A percentile compares a stretch with the other conserved stretches of the same genome.
Conservation (phyloP, 139 green algal genomes). For the Chlorella vulgaris region DNA sequence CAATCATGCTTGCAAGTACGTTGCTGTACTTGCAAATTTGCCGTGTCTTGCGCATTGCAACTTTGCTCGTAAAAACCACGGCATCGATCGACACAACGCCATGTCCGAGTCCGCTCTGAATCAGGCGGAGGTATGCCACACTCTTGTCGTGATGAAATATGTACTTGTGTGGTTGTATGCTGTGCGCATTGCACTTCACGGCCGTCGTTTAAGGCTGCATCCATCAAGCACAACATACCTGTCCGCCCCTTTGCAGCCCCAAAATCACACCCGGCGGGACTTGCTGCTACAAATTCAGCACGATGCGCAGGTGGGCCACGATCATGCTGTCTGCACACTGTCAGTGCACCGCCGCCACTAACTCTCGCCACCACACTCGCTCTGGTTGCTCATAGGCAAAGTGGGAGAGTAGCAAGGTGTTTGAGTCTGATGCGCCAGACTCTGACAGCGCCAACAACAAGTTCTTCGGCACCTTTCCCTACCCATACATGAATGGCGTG, state of each 20-base stretch:
- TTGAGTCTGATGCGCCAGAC: slow-evolving; percentile 84
- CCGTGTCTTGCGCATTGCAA: too few relatives aligned
- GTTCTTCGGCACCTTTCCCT: slow-evolving; percentile 99
- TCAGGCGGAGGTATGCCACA: too few relatives aligned
- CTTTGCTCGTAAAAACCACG: too few relatives aligned
- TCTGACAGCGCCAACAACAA: slow-evolving; percentile 70
- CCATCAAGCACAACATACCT: not conserved
- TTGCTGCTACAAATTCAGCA: not conserved
- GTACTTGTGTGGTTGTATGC: too few relatives aligned
- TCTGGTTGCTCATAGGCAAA: slow-evolving; percentile 60
- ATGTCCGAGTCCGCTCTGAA: too few relatives aligned
- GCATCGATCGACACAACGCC: too few relatives aligned
- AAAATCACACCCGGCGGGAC: not conserved
- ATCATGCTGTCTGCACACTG: not conserved
- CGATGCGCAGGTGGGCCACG: not conserved
- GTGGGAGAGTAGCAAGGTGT: slow-evolving; percentile 85
- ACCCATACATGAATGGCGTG: slow-evolving; percentile 99
- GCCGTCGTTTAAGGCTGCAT: too few relatives aligned
- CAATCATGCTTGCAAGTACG: too few relatives aligned
- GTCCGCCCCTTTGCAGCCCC: not conserved
- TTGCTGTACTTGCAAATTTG: too few relatives aligned
- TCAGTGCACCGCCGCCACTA: too few relatives aligned
- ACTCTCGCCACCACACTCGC: not conserved
- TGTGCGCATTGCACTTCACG: too few relatives aligned
- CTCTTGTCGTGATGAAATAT: too few relatives aligned